Percentiles rank a stretch among this genome's conserved stretches.
phyloP scores from a whole-genome alignment of 345 rosid species.

The Xanthoceras sorbifolium region DNA sequence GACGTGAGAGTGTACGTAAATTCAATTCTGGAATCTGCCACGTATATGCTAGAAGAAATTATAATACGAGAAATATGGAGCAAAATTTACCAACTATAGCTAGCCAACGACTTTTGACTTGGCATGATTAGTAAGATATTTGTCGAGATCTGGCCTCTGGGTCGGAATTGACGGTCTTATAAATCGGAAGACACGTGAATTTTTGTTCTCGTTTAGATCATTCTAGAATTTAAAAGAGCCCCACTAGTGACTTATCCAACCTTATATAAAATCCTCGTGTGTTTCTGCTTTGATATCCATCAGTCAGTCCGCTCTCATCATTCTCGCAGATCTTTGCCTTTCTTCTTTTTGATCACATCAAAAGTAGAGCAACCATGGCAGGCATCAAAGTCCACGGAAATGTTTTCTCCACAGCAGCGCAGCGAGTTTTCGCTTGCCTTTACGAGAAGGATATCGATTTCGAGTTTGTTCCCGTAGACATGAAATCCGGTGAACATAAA shows the following conservation, averaged over 20 bases:
- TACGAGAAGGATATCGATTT: conserved; percentile 64
- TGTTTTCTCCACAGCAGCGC: conserved; percentile 46
- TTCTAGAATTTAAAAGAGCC: neutral
- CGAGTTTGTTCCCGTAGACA: conserved; percentile 48
- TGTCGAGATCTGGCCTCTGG: no score
- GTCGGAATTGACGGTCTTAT: no score
- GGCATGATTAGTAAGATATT: no score
- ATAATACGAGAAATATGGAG: neutral
- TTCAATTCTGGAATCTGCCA: neutral
- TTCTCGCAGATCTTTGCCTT: neutral
- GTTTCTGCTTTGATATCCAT: neutral
- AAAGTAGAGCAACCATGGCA: conserved; percentile 33
- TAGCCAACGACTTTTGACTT: neutral
- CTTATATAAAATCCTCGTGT: neutral
- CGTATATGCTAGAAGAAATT: neutral
- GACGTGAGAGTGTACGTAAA: neutral
- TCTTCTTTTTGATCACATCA: neutral
- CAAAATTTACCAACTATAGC: neutral
- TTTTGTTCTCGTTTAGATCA: neutral
- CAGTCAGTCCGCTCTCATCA: no score
- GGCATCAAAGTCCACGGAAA: conserved; percentile 47
- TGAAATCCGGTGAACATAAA: conserved; percentile 66
- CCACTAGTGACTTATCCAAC: neutral
- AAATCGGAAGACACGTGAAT: no score
- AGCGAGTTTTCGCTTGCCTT: conserved; percentile 51